phyloP scores from a whole-genome alignment of 306 rosid species.

The Ceratonia siliqua region DNA sequence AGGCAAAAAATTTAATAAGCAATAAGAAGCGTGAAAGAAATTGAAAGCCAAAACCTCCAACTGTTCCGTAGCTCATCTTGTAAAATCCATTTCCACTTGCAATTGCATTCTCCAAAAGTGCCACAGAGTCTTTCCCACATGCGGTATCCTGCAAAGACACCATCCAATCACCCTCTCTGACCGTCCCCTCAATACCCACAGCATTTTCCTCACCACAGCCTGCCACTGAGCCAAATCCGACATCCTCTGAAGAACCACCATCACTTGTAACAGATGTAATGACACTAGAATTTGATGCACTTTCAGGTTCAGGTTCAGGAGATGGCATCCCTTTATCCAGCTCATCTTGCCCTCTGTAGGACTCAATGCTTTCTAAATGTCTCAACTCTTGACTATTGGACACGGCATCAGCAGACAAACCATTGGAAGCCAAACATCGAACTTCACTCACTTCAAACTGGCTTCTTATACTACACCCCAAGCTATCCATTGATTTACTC shows the following conservation, averaged over 20 bases:
- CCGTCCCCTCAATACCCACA: slow-evolving; percentile 43
- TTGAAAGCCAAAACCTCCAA: slow-evolving; percentile 72
- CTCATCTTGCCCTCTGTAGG: slow-evolving; percentile 38
- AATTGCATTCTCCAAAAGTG: slow-evolving; percentile 28
- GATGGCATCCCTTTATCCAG: slow-evolving; percentile 40
- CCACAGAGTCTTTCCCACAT: slow-evolving; percentile 37
- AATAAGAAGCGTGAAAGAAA: slow-evolving; percentile 23
- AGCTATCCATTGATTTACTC: slow-evolving; percentile 20
- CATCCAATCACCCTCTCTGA: slow-evolving; percentile 31
- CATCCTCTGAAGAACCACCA: slow-evolving; percentile 61
- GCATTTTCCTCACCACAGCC: slow-evolving; percentile 44
- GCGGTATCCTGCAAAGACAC: slow-evolving; percentile 35
- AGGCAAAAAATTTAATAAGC: background rate
- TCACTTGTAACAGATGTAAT: slow-evolving; percentile 57
- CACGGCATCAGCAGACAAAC: background rate
- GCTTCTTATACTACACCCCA: background rate
- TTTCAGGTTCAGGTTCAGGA: slow-evolving; percentile 47
- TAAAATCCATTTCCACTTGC: slow-evolving; percentile 37
- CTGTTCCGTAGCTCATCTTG: slow-evolving; percentile 41
- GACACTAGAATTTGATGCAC: slow-evolving; percentile 64
- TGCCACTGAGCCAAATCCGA: slow-evolving; percentile 40
- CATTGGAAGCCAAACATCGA: background rate
- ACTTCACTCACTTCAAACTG: slow-evolving; percentile 16
- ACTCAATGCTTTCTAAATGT: slow-evolving; percentile 27
- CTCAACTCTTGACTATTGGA: slow-evolving; percentile 32